Conservation (phyloP, 371 early-diverging fungal genomes). For the Gilbertella persicaria region DNA sequence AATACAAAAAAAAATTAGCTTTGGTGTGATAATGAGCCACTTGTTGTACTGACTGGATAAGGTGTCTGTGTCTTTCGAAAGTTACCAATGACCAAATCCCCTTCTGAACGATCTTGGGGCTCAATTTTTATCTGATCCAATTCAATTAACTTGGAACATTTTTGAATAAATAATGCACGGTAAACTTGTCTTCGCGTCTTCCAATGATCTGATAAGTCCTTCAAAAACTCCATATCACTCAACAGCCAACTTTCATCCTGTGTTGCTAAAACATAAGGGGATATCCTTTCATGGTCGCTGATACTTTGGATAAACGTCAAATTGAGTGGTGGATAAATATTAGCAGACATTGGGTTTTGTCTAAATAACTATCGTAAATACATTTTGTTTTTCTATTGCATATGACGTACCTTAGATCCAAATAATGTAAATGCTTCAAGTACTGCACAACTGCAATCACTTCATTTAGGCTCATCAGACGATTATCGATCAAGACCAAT, state of each 20-base stretch:
- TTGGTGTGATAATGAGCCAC: too few species aligned
- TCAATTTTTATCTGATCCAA: constrained; percentile 43
- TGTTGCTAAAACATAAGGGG: constrained; percentile 34
- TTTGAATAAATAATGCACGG: constrained; percentile 47
- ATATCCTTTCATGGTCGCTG: constrained; percentile 9
- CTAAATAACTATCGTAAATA: constrained; percentile 2
- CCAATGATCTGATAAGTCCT: constrained; percentile 43
- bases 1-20: too few species aligned
- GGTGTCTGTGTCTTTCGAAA: constrained; percentile 3
- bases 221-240: constrained; percentile 39
- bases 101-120: constrained; percentile 7
- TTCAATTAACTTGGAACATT: constrained; percentile 40
- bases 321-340: constrained; percentile 33
- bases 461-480: constrained; percentile 40
- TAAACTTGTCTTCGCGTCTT: constrained; percentile 43
- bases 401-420: constrained; percentile 56
- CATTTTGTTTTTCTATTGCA: neutral
- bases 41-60: neutral
- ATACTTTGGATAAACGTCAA: neutral
- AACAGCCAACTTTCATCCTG: constrained; percentile 44
- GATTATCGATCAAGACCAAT: constrained; percentile 55
- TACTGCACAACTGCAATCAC: constrained; percentile 36
- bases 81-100: constrained; percentile 5
- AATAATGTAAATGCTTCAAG: constrained; percentile 38
- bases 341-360: constrained; percentile 33